phyloP scores from a whole-genome alignment of 139 green algal species.

The Klebsormidium nitens region DNA sequence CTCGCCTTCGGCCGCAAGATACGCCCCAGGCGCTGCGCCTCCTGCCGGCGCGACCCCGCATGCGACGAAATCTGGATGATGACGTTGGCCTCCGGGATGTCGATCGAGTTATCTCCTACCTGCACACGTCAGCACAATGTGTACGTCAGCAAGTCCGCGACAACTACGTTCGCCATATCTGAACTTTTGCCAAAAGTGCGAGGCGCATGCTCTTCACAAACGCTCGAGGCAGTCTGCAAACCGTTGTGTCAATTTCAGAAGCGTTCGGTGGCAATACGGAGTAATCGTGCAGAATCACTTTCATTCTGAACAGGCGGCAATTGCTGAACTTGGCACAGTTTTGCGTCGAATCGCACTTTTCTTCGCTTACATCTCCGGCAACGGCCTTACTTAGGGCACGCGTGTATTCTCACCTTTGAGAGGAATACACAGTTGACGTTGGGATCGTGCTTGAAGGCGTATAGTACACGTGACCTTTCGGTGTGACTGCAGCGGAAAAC shows the following conservation, averaged over 20 bases:
- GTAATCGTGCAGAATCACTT: too few species aligned
- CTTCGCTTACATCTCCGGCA: too few species aligned
- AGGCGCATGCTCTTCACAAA: slow-evolving; percentile 11
- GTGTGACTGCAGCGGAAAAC: slow-evolving; percentile 27
- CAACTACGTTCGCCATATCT: background rate
- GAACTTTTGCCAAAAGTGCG: background rate
- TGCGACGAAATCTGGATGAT: slow-evolving; percentile 97
- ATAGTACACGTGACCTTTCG: slow-evolving; percentile 88
- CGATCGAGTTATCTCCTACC: slow-evolving; percentile 97
- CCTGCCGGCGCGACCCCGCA: slow-evolving; percentile 84
- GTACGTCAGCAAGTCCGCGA: background rate
- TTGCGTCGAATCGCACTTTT: too few species aligned
- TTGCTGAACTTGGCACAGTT: background rate
- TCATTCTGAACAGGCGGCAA: too few species aligned
- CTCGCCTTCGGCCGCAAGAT: slow-evolving; percentile 88
- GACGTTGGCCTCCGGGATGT: slow-evolving; percentile 99
- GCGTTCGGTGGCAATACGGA: too few species aligned
- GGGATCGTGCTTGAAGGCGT: slow-evolving; percentile 86
- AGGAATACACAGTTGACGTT: slow-evolving; percentile 97
- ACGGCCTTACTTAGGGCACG: too few species aligned
- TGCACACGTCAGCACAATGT: slow-evolving; percentile 3
- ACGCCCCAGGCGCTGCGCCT: slow-evolving; percentile 92
- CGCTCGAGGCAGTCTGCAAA: background rate
- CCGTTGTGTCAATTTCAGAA: background rate
- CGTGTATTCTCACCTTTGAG: slow-evolving; percentile 94